phyloP scores from a whole-genome alignment of 306 rosid species.

The Corylus heterophylla region DNA sequence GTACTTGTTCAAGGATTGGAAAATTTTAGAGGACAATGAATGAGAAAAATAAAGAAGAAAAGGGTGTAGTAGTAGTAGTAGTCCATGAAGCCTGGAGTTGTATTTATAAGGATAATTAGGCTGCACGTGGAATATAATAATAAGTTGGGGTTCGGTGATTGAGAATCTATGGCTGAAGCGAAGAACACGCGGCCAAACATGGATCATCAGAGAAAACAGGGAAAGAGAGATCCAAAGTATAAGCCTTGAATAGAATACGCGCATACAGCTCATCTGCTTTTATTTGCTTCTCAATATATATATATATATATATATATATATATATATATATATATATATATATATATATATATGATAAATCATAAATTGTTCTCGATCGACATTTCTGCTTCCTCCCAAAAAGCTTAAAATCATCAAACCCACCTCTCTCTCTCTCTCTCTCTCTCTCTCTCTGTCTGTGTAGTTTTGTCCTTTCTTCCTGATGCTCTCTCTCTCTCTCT shows the following conservation, averaged over 20 bases:
- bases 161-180: conserved; percentile 47
- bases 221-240: not conserved
- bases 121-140: conserved; percentile 3
- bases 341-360: too few relatives aligned
- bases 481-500: too few relatives aligned
- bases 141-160: not conserved
- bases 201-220: conserved; percentile 25
- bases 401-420: too few relatives aligned
- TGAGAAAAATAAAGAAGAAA: not conserved
- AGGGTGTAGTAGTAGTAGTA: not conserved
- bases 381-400: not conserved
- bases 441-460: too few relatives aligned
- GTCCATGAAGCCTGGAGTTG: not conserved
- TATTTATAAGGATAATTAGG: not conserved
- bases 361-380: too few relatives aligned
- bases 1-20: not conserved
- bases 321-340: too few relatives aligned
- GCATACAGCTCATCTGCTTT: not conserved
- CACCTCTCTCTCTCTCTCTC: too few relatives aligned
- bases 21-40: not conserved
- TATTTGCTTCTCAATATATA: conserved; percentile 3
- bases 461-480: too few relatives aligned
- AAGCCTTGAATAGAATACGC: too few relatives aligned
- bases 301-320: too few relatives aligned
- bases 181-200: conserved; percentile 50